phyloP scores from a whole-genome alignment of 352 stramenopile species.

The Globisporangium irregulare region DNA sequence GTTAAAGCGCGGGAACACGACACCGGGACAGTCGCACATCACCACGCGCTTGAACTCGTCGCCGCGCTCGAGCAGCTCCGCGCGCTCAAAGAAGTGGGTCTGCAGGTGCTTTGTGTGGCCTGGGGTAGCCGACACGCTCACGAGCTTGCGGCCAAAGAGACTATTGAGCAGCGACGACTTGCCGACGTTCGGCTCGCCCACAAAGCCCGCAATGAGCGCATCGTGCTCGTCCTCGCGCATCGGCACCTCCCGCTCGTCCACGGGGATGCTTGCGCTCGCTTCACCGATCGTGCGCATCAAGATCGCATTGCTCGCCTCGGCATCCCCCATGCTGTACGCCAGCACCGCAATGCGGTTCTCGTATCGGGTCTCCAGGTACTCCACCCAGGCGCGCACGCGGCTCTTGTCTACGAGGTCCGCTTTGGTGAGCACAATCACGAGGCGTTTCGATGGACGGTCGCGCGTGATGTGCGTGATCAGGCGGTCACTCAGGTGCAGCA shows the following conservation, averaged over 20 bases:
- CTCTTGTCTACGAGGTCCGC: conserved; percentile 92
- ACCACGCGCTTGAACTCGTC: conserved; percentile 42
- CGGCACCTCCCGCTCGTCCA: conserved; percentile 91
- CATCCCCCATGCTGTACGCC: conserved; percentile 63
- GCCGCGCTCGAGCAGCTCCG: conserved; percentile 43
- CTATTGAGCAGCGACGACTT: conserved; percentile 95
- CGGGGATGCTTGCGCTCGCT: conserved; percentile 23
- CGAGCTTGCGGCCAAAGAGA: conserved; percentile 73
- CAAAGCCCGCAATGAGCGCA: conserved; percentile 92
- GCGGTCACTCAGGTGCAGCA: conserved; percentile 70
- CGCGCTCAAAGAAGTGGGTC: conserved; percentile 69
- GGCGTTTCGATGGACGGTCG: conserved; percentile 73
- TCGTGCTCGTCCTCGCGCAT: conserved; percentile 43
- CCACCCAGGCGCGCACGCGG: conserved; percentile 91
- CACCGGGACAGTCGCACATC: conserved; percentile 76
- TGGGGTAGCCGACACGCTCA: conserved; percentile 74
- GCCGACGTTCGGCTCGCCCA: conserved; percentile 97
- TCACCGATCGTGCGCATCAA: conserved; percentile 45
- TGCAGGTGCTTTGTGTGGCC: conserved; percentile 84
- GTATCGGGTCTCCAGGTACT: conserved; percentile 80
- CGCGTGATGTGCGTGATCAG: conserved; percentile 49
- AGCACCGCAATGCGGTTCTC: conserved; percentile 86
- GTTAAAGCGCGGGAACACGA: conserved; percentile 76
- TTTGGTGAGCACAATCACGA: conserved; percentile 99
- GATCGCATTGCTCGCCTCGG: conserved; percentile 43